These are phyloP conservation scores for Symbiodinium pilosum DNA, from an alignment of 73 alveolate species.

Conservation along the genomic window DNA sequence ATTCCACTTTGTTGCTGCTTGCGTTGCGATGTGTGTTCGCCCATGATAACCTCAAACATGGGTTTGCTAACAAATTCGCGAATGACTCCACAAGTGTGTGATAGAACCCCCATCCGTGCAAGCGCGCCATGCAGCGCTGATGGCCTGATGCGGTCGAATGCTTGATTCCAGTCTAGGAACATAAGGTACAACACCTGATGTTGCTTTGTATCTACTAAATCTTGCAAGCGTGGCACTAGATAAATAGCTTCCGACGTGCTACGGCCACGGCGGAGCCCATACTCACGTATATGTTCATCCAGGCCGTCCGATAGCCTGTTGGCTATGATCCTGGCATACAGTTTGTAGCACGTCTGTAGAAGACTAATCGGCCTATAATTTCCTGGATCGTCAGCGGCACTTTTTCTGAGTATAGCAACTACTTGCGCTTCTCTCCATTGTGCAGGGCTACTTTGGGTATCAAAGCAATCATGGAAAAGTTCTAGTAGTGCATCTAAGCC, in stretches of 20 bases:
- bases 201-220: conserved; percentile 10
- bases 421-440: conserved; percentile 12
- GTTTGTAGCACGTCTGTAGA: conserved; percentile 10
- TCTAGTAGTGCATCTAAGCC: conserved; percentile 5
- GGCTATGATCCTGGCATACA: not conserved
- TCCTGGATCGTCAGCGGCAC: not conserved
- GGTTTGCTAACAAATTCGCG: not conserved
- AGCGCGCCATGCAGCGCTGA: conserved; percentile 16
- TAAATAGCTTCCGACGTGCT: not conserved
- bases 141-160: conserved; percentile 3
- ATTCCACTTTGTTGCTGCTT: conserved; percentile 17
- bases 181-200: not conserved
- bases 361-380: conserved; percentile 1
- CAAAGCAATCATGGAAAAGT: not conserved
- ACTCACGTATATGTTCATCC: not conserved
- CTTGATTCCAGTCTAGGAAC: conserved; percentile 20
- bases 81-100: not conserved
- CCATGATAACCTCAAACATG: not conserved
- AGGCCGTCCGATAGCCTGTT: not conserved
- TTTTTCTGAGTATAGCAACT: not conserved
- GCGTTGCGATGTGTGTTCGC: not conserved
- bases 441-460: not conserved
- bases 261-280: not conserved
- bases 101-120: not conserved
- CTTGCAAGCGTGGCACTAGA: conserved; percentile 1